A percentile compares a stretch with the other conserved stretches of the same genome.
Evolutionary conservation across 2,329 filamentous ascomycete species (phyloP).

Genomic region (Fusarium buxicola): DNA sequence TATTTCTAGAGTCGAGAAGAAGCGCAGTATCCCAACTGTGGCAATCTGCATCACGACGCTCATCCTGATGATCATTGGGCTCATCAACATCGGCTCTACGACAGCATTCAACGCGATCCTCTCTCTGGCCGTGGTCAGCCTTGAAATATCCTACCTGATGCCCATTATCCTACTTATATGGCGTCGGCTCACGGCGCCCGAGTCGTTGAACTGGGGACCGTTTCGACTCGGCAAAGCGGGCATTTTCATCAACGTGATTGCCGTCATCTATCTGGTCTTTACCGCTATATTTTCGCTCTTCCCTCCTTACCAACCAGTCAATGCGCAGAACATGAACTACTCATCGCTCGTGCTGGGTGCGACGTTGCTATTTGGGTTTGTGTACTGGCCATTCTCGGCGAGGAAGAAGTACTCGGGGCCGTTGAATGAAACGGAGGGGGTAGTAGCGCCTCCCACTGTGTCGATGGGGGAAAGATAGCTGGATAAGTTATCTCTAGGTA

Average conservation of each 20-base stretch:
- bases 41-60: conserved; percentile 12
- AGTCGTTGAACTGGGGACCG: conserved; percentile 28
- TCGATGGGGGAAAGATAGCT: no score
- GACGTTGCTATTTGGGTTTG: conserved; percentile 24
- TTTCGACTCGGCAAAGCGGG: conserved; percentile 29
- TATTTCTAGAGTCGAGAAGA: conserved; percentile 22
- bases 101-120: conserved; percentile 39
- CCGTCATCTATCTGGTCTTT: conserved; percentile 19
- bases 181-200: conserved; percentile 19
- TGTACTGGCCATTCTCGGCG: conserved; percentile 33
- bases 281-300: conserved; percentile 31
- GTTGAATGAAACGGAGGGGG: conserved; percentile 16
- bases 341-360: conserved; percentile 24
- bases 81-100: conserved; percentile 40
- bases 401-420: conserved; percentile 30
- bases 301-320: conserved; percentile 30
- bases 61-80: conserved; percentile 30
- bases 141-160: conserved; percentile 31
- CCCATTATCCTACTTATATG: conserved; percentile 27
- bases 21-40: conserved; percentile 19
- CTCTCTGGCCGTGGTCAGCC: conserved; percentile 25
- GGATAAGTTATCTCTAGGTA: no score
- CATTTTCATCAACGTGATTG: conserved; percentile 19
- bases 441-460: no score
- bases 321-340: conserved; percentile 36